phyloP scores from a whole-genome alignment of 805 yeast genomes.

The Helenozyma baotianmanensis region DNA sequence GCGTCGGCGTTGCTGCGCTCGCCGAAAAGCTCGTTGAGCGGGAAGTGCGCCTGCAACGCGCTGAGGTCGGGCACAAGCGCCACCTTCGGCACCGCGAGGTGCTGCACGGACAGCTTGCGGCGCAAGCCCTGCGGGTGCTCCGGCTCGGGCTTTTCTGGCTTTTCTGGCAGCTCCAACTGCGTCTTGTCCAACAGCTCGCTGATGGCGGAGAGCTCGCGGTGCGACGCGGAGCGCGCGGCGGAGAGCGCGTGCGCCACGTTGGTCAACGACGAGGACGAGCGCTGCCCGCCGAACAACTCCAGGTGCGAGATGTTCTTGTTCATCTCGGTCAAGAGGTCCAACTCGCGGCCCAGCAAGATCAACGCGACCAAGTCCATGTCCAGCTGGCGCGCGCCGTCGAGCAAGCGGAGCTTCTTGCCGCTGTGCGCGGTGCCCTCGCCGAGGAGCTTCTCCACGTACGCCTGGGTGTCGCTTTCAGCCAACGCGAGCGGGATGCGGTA shows the following conservation, averaged over 20 bases:
- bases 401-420: constrained; percentile 29
- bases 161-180: neutral
- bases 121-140: constrained; percentile 1
- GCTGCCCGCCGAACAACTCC: constrained; percentile 27
- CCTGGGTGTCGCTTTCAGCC: constrained; percentile 14
- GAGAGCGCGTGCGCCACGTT: constrained; percentile 23
- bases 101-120: constrained; percentile 25
- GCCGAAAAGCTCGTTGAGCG: constrained; percentile 6
- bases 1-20: constrained; percentile 7
- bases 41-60: neutral
- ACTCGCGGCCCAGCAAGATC: constrained; percentile 31
- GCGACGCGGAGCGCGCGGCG: constrained; percentile 17
- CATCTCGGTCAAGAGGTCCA: constrained; percentile 33
- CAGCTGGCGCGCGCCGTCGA: constrained; percentile 18
- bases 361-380: constrained; percentile 28
- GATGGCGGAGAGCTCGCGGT: constrained; percentile 18
- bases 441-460: constrained; percentile 20
- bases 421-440: constrained; percentile 3
- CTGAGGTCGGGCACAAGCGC: constrained; percentile 26
- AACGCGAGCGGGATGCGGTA: constrained; percentile 26
- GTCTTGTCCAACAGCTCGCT: constrained; percentile 11
- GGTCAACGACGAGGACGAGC: constrained; percentile 31
- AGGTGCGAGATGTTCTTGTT: constrained; percentile 30
- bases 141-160: neutral
- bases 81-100: constrained; percentile 24